A percentile compares a stretch with the other conserved stretches of the same genome.
phyloP scores from a whole-genome alignment of 192 early-diverging fungal species.

The Coemansia asiatica region DNA sequence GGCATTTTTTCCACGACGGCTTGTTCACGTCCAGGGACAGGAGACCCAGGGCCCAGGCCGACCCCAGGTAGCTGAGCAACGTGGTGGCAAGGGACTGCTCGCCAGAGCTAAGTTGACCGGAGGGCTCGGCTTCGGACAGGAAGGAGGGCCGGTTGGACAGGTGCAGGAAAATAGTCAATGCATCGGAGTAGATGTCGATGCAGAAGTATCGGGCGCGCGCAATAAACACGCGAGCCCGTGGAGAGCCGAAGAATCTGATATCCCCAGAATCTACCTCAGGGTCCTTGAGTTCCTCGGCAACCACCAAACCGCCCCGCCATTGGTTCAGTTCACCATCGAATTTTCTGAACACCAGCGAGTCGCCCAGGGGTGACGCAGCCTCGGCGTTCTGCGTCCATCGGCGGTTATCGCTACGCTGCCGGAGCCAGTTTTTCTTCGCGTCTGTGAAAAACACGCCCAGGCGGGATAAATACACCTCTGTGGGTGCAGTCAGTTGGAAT shows the following conservation, averaged over 20 bases:
- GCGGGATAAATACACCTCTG: slow-evolving; percentile 17
- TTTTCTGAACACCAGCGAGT: slow-evolving; percentile 18
- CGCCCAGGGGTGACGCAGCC: slow-evolving; percentile 8
- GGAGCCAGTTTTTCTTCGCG: slow-evolving; percentile 23
- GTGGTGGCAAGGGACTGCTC: neutral
- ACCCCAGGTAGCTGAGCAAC: neutral
- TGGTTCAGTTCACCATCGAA: slow-evolving; percentile 17
- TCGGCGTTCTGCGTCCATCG: neutral
- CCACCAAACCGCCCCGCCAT: neutral
- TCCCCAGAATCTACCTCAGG: slow-evolving; percentile 5
- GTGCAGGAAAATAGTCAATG: slow-evolving; percentile 26
- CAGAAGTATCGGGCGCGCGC: slow-evolving; percentile 41
- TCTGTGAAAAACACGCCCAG: slow-evolving; percentile 21
- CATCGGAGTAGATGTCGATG: slow-evolving; percentile 20
- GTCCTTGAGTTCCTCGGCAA: slow-evolving; percentile 17
- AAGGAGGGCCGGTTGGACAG: slow-evolving; percentile 42
- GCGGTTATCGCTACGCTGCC: slow-evolving; percentile 2
- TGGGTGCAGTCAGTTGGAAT: slow-evolving; percentile 9
- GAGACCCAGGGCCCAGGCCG: neutral
- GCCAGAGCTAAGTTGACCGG: neutral
- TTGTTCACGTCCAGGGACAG: slow-evolving; percentile 15
- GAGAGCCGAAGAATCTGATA: slow-evolving; percentile 23
- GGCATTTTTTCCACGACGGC: slow-evolving; percentile 17
- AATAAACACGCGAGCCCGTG: slow-evolving; percentile 18
- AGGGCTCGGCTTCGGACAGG: slow-evolving; percentile 22